Evolutionary conservation across 768 basidiomycete genomes (phyloP), one percentile per base, ranked within the genome.

Genomic region (Rhizopogon vinicolor): DNA sequence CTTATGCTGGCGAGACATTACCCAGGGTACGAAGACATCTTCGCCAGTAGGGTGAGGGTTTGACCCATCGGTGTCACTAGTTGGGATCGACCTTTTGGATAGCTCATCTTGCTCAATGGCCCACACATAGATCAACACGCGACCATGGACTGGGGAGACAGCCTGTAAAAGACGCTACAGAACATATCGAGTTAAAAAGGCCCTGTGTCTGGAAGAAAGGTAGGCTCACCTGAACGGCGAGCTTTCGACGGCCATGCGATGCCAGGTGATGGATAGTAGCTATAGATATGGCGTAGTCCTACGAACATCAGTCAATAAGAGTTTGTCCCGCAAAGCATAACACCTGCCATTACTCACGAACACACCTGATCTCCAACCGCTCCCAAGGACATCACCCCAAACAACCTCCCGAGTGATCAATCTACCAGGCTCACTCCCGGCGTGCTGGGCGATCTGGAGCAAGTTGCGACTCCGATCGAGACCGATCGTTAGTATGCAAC

Each of bases 231-330:
- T 91, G 77, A 7, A 98, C 81, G 2, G 93, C 87, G 16, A 76
- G 66, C 58, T 75, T 78, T 18, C 97, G 80, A 35, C 97, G 81
- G 53, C 80, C 78, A 9, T 79, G 77, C 0, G 93, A 96, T 3
- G 93, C 85, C 5, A 99, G 78, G 70, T 99, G 97, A 64, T 99
- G 97, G 44, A 98, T 91, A 2, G 96, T 98, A 28, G 97, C 97
- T 59, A 99, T 95, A 4, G 95, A 97, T 48, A 99, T 94, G 2
- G 90, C 90, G 63, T 93, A 97, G 74, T 98, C 93, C 95, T 98
- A 61, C 18, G n/a, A 41, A 35, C 7, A 18, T 9, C 14, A 9
- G 22, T 49, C 35, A 37, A 16, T 35, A 49, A 22, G 8, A 37
- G 35, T 37, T 68, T 31, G 7, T 18, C 14, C 13, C 35, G 9